These are phyloP conservation scores for Taphrina confusa DNA, from an alignment of 1,139 yeast species.

Conservation along the genomic window DNA sequence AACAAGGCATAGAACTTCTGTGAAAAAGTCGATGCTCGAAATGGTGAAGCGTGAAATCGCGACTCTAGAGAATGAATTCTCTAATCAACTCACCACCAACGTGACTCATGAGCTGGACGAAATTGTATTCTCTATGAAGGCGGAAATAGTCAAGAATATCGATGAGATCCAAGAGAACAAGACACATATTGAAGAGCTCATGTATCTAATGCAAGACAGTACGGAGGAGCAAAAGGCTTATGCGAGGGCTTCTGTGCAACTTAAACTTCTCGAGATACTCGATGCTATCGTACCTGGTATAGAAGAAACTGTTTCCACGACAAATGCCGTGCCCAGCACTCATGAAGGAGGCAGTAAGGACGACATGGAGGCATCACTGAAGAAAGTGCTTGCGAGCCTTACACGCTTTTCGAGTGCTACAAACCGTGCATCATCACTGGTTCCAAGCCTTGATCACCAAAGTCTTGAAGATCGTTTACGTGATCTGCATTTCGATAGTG, in stretches of 20 bases:
- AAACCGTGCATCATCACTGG: too few species aligned
- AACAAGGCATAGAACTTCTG: neutral
- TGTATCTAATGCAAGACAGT: neutral
- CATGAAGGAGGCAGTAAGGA: too few species aligned
- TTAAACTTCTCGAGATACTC: neutral
- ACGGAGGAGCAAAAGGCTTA: neutral
- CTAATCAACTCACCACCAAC: too few species aligned
- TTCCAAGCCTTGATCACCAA: too few species aligned
- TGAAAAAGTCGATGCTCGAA: neutral
- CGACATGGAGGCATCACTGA: too few species aligned
- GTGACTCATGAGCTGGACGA: constrained; percentile 7
- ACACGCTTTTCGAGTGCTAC: too few species aligned
- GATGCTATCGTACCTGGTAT: constrained; percentile 2
- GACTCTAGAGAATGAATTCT: neutral
- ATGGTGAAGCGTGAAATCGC: constrained; percentile 2
- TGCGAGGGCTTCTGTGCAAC: neutral
- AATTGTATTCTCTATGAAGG: neutral
- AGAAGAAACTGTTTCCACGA: too few species aligned
- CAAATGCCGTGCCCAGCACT: too few species aligned
- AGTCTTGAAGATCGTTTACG: too few species aligned
- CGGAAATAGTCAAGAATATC: neutral
- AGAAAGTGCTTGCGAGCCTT: too few species aligned
- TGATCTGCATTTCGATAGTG: too few species aligned
- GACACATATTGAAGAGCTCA: neutral
- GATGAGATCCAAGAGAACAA: neutral